Conservation (phyloP, 176 grass and related monocot genomes). For the Hsuehochloa calcarea region DNA sequence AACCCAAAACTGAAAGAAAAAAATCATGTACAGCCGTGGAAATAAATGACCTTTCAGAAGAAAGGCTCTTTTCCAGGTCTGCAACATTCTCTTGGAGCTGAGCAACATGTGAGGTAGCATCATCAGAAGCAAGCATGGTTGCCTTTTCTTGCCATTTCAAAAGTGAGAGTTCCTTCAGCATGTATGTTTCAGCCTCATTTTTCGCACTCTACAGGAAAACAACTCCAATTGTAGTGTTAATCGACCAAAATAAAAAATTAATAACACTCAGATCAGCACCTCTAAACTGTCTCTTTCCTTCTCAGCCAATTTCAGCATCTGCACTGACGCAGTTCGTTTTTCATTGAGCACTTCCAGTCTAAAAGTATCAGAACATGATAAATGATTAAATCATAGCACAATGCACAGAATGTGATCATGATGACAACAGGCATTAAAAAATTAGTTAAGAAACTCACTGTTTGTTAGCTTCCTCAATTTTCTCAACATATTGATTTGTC, state of each 20-base stretch:
- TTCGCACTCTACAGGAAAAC: conserved; percentile 69
- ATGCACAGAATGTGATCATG: conserved; percentile 17
- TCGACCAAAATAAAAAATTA: conserved; percentile 27
- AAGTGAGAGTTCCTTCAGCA: conserved; percentile 91
- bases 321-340: conserved; percentile 69
- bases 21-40: background rate
- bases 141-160: conserved; percentile 97
- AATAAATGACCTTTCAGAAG: conserved; percentile 64
- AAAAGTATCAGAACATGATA: conserved; percentile 29
- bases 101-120: conserved; percentile 63
- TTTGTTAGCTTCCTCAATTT: conserved; percentile 90
- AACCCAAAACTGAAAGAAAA: background rate
- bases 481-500: conserved; percentile 91
- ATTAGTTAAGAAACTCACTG: conserved; percentile 62
- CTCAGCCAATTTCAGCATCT: conserved; percentile 94
- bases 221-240: conserved; percentile 24
- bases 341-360: conserved; percentile 93
- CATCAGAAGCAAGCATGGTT: conserved; percentile 66
- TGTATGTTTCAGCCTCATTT: conserved; percentile 93
- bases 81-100: conserved; percentile 61
- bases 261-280: conserved; percentile 47
- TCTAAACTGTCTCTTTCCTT: conserved; percentile 96
- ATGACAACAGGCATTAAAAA: conserved; percentile 6
- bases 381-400: conserved; percentile 26
- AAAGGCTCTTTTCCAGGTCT: conserved; percentile 58